Conservation (phyloP, 345 rosid genomes). For the Moringa oleifera region DNA sequence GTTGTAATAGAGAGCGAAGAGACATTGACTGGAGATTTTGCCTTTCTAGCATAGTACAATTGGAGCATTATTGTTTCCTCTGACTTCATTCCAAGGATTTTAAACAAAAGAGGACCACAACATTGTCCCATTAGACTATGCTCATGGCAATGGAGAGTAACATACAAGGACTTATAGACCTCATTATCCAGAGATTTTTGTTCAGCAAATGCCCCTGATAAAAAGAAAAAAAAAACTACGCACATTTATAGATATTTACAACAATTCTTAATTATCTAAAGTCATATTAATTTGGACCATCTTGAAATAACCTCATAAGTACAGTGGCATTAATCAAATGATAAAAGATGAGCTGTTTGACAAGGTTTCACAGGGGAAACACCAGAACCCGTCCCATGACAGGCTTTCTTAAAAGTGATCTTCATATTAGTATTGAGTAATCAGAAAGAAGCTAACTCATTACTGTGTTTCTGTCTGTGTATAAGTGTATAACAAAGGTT, state of each 20-base stretch:
- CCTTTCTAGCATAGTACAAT: conserved; percentile 5
- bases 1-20: background rate
- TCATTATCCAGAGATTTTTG: background rate
- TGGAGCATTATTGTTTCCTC: background rate
- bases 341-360: background rate
- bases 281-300: background rate
- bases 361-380: background rate
- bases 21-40: background rate
- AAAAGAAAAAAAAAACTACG: too few relatives aligned
- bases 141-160: background rate
- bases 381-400: background rate
- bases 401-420: background rate
- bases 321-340: conserved; percentile 1
- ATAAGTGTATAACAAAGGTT: background rate
- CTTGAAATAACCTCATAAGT: too few relatives aligned
- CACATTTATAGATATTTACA: too few relatives aligned
- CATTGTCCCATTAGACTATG: too few relatives aligned
- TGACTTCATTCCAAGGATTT: too few relatives aligned
- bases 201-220: background rate
- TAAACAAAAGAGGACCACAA: background rate
- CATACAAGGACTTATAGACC: background rate
- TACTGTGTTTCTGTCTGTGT: background rate
- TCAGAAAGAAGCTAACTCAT: background rate
- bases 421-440: too few relatives aligned
- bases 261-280: too few relatives aligned